Percentiles rank a stretch among this genome's conserved stretches.
Evolutionary conservation across 371 early-diverging fungal genomes (phyloP).

Genomic region (Mucor circinelloides): DNA sequence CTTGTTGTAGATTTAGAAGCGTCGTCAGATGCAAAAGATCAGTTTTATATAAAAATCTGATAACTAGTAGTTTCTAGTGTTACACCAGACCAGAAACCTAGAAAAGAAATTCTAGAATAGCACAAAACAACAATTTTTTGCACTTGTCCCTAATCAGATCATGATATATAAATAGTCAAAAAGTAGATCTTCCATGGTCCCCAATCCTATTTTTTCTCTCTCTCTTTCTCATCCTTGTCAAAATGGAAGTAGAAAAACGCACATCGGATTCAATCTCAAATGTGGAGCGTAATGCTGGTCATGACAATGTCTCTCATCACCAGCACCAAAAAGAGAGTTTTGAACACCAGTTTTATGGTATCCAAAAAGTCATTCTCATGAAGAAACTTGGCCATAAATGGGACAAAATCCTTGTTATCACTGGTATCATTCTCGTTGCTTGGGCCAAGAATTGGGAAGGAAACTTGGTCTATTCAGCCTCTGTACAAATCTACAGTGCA

Average conservation of each 20-base stretch:
- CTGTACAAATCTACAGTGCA: constrained; percentile 12
- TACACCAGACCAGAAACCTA: background rate
- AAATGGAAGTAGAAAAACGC: background rate
- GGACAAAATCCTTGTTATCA: constrained; percentile 19
- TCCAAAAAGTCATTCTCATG: constrained; percentile 26
- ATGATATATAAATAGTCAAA: background rate
- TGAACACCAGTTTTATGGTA: constrained; percentile 15
- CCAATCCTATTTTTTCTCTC: background rate
- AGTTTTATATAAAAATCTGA: background rate
- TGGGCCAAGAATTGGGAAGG: constrained; percentile 36
- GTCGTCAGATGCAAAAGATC: background rate
- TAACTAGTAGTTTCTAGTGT: background rate
- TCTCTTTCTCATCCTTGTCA: background rate
- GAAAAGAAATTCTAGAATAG: background rate
- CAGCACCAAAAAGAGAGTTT: background rate
- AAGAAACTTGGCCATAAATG: constrained; percentile 19
- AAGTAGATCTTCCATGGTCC: background rate
- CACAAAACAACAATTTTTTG: background rate
- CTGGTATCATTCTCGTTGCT: constrained; percentile 26
- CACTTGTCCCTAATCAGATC: background rate
- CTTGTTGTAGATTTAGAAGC: background rate
- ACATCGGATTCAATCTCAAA: background rate
- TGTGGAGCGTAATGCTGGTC: background rate
- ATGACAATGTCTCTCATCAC: background rate
- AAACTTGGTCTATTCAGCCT: constrained; percentile 17